phyloP scores from a whole-genome alignment of 1,139 yeast species.

The Candida anutae region DNA sequence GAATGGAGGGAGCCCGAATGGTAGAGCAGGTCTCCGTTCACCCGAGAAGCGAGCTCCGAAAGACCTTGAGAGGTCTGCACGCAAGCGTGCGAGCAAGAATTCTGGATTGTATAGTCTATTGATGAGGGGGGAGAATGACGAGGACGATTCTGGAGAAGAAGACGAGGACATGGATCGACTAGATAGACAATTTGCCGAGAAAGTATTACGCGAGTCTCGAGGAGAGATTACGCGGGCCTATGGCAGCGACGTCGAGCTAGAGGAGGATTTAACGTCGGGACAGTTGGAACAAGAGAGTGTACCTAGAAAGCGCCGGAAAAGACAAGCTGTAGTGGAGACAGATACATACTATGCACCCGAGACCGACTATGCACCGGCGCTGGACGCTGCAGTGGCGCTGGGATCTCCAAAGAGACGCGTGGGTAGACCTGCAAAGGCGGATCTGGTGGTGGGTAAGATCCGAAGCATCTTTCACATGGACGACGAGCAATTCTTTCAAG shows the following conservation, averaged over 20 bases:
- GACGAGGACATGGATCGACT: slow-evolving; percentile 22
- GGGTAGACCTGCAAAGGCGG: slow-evolving; percentile 32
- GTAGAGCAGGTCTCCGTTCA: slow-evolving; percentile 40
- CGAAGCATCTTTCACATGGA: slow-evolving; percentile 30
- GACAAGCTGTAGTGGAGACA: too few relatives aligned
- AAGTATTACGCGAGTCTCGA: slow-evolving; percentile 22
- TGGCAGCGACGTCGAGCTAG: slow-evolving; percentile 26
- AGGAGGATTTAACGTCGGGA: slow-evolving; percentile 12
- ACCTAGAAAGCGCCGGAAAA: slow-evolving; percentile 1
- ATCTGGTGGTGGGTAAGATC: slow-evolving; percentile 22
- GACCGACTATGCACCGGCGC: not conserved
- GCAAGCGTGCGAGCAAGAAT: slow-evolving; percentile 36
- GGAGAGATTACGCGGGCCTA: slow-evolving; percentile 11
- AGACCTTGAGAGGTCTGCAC: slow-evolving; percentile 44
- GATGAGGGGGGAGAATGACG: slow-evolving; percentile 29
- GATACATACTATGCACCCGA: too few relatives aligned
- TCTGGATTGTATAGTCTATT: slow-evolving; percentile 20
- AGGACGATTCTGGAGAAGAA: slow-evolving; percentile 16
- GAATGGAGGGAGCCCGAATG: slow-evolving; percentile 26
- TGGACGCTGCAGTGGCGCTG: not conserved
- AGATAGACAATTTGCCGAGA: slow-evolving; percentile 43
- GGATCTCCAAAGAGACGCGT: slow-evolving; percentile 9
- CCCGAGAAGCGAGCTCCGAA: slow-evolving; percentile 32
- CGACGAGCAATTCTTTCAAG: slow-evolving; percentile 18
- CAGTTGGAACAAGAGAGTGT: slow-evolving; percentile 1